A percentile compares a stretch with the other conserved stretches of the same genome.
Evolutionary conservation across 23 red algal genomes (phyloP).

Genomic region (Gracilaria gracilis): DNA sequence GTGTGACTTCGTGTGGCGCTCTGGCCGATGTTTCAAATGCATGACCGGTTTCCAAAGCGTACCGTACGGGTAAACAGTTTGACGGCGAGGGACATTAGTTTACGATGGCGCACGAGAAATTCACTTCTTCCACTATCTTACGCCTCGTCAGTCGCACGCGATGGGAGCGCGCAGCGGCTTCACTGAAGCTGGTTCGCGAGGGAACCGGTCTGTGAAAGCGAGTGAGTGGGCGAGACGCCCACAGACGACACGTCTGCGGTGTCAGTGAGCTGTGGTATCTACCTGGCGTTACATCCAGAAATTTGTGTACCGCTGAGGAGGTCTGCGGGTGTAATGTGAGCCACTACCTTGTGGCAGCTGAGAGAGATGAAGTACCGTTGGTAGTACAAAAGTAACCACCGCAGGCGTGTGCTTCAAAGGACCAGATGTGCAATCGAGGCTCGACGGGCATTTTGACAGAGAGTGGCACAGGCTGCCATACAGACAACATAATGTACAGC

Average conservation of each 20-base stretch:
- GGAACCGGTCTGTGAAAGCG: neutral
- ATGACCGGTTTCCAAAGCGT: slow-evolving; percentile 28
- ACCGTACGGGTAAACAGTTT: slow-evolving; percentile 22
- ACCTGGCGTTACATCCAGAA: neutral
- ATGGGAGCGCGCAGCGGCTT: neutral
- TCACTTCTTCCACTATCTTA: neutral
- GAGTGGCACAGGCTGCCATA: neutral
- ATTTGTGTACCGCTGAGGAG: neutral
- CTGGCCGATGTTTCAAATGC: neutral
- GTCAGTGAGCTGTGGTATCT: neutral
- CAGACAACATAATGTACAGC: too few species aligned
- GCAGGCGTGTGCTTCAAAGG: neutral
- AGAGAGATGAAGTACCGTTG: too few species aligned
- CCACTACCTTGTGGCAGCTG: neutral
- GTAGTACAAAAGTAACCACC: too few species aligned
- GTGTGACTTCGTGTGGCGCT: neutral
- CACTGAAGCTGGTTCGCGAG: neutral
- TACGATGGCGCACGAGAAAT: slow-evolving; percentile 1
- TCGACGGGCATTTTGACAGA: neutral
- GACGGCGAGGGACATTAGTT: neutral
- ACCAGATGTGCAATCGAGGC: neutral
- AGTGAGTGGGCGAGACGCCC: neutral
- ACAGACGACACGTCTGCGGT: slow-evolving; percentile 4
- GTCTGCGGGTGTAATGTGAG: neutral
- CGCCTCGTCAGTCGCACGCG: slow-evolving; percentile 7